A percentile compares a stretch with the other conserved stretches of the same genome.
phyloP scores from a whole-genome alignment of 768 basidiomycete genomes.

The Lactarius deliciosus region DNA sequence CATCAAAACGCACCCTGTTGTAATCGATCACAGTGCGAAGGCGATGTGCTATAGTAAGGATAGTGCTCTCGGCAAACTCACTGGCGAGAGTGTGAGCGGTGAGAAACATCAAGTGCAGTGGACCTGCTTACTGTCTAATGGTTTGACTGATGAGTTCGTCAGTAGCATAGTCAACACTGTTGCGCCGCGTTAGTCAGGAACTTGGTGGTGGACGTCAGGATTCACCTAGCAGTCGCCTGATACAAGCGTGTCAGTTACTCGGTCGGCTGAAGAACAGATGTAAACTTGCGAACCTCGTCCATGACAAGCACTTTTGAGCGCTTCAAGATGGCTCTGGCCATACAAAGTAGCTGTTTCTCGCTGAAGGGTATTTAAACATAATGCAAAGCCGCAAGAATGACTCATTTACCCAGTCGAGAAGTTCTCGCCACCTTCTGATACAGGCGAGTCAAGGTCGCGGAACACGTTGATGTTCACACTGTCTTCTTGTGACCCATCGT shows the following conservation, averaged over 20 bases:
- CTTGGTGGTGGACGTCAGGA: background rate
- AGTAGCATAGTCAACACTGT: slow-evolving; percentile 78
- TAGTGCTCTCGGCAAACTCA: slow-evolving; percentile 78
- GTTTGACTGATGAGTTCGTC: slow-evolving; percentile 85
- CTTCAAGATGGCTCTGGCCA: slow-evolving; percentile 84
- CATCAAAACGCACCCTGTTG: slow-evolving; percentile 57
- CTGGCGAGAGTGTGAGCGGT: slow-evolving; percentile 36
- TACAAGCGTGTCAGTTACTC: slow-evolving; percentile 5
- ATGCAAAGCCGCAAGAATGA: background rate
- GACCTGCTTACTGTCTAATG: slow-evolving; percentile 58
- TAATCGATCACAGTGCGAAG: slow-evolving; percentile 82
- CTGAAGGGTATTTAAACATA: slow-evolving; percentile 35
- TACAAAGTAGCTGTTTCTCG: slow-evolving; percentile 84
- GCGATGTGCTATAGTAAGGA: slow-evolving; percentile 81
- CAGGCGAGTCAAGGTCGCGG: slow-evolving; percentile 68
- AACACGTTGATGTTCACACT: slow-evolving; percentile 72
- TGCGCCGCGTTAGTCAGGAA: slow-evolving; percentile 1
- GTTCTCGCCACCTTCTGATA: slow-evolving; percentile 87
- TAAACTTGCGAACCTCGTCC: slow-evolving; percentile 60
- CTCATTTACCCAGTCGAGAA: slow-evolving; percentile 73
- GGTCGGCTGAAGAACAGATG: background rate
- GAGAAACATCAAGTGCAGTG: background rate
- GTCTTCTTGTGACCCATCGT: slow-evolving; percentile 46
- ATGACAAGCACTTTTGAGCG: slow-evolving; percentile 76
- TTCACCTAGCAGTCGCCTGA: slow-evolving; percentile 67